Conservation (phyloP, 2,329 filamentous ascomycete genomes). For the Colletotrichum caudatum region DNA sequence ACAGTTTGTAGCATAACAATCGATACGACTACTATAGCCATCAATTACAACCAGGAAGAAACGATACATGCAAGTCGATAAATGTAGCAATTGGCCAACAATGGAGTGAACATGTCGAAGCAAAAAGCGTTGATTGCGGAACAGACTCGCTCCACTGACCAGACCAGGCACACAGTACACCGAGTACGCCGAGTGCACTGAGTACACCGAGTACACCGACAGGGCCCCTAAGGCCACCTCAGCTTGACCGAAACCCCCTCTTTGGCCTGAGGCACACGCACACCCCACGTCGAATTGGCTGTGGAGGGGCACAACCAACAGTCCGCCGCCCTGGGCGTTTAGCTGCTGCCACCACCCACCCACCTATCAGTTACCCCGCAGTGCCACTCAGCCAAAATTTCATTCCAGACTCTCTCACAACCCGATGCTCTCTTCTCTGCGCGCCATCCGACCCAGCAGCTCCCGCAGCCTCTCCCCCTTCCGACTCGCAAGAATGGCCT, state of each 20-base stretch:
- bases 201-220: background rate
- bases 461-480: conserved; percentile 52
- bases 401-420: conserved; percentile 34
- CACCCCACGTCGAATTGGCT: background rate
- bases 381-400: conserved; percentile 31
- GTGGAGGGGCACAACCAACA: conserved; percentile 24
- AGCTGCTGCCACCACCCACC: background rate
- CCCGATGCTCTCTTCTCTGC: conserved; percentile 61
- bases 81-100: too few relatives aligned
- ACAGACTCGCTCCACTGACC: too few relatives aligned
- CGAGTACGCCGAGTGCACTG: too few relatives aligned
- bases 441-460: conserved; percentile 51
- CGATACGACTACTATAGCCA: background rate
- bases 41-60: background rate
- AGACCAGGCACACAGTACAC: too few relatives aligned
- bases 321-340: conserved; percentile 11
- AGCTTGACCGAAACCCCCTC: background rate
- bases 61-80: background rate
- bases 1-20: too few relatives aligned
- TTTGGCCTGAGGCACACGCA: conserved; percentile 15
- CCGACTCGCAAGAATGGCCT: conserved; percentile 69
- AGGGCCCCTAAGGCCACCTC: too few relatives aligned
- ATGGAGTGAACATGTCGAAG: background rate
- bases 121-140: too few relatives aligned
- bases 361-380: conserved; percentile 32